Evolutionary conservation across 2,329 filamentous ascomycete genomes (phyloP).

Genomic region (Nemania abortiva): DNA sequence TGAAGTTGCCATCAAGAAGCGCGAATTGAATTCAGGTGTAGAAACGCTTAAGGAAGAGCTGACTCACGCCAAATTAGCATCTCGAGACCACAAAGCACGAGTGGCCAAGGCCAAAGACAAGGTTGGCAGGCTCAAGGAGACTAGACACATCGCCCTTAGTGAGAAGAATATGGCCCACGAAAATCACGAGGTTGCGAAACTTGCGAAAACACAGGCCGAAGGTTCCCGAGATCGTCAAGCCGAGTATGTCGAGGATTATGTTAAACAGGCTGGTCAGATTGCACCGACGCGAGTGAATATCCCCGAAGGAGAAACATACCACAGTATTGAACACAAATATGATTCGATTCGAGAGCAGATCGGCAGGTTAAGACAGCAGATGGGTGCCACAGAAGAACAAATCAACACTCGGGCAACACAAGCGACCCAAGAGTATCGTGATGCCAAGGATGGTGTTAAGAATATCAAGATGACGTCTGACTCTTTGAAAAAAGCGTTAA

Average conservation of each 20-base stretch:
- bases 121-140: constrained; percentile 60
- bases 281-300: constrained; percentile 70
- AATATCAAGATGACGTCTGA: constrained; percentile 58
- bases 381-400: constrained; percentile 74
- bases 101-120: constrained; percentile 69
- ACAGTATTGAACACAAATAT: constrained; percentile 67
- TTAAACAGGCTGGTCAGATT: constrained; percentile 64
- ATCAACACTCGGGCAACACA: constrained; percentile 65
- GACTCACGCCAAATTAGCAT: constrained; percentile 50
- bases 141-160: constrained; percentile 65
- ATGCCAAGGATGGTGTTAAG: constrained; percentile 57
- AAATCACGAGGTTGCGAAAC: constrained; percentile 61
- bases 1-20: constrained; percentile 62
- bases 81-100: constrained; percentile 58
- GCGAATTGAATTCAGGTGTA: constrained; percentile 59
- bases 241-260: constrained; percentile 65
- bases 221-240: constrained; percentile 61
- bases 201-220: constrained; percentile 60
- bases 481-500: constrained; percentile 70
- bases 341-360: constrained; percentile 69
- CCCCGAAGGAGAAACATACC: constrained; percentile 71
- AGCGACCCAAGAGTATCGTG: constrained; percentile 56
- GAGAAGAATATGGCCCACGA: constrained; percentile 73
- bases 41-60: constrained; percentile 56
- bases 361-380: constrained; percentile 64